Evolutionary conservation across 768 basidiomycete genomes (phyloP), one percentile per base, ranked within the genome.

Genomic region (Ramaria rubella): DNA sequence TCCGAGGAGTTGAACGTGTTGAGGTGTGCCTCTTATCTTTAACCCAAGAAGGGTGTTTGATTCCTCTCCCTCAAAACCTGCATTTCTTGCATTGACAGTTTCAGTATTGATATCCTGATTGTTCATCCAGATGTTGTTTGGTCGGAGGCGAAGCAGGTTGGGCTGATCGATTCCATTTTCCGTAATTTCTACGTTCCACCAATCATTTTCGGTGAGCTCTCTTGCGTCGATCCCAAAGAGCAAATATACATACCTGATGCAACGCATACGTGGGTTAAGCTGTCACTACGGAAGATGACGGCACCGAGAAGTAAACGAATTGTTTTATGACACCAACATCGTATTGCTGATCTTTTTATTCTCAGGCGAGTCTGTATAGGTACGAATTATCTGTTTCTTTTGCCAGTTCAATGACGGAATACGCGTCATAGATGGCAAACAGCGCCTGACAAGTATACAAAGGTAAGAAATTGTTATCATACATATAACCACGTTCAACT

Each of bases 111-210:
- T 60, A 14, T 45, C 24, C 29, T 19, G 5, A 2, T 1, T 49
- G 49, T 7, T 2, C 19, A 19, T 11, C 48, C 58, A 86, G 85
- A 83, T 46, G 81, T 91, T 36, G 90, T 92, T 1, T 92, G 89
- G 90, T 75, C 85, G 0, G 85, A 87, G 58, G 62, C 73, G 2
- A 90, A 90, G 68, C 87, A 90, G 66, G 78, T 83, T 21, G 80
- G 81, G 0, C 75, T 92, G 26, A 81, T 92, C 40, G 90, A 91
- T 65, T 87, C 86, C 0, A 75, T 90, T 11, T 80, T 87, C 58
- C 82, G 78, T 50, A 82, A 85, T 62, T 85, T 79, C 63, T 82
- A 83, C 55, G 78, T 92, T 8, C 90, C 90, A 0, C 86, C 89
- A 0, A 75, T 92, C 23, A 84, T 92, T 9, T 90, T 92, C 59